phyloP scores from a whole-genome alignment of 768 basidiomycete genomes.

The Suillus decipiens region DNA sequence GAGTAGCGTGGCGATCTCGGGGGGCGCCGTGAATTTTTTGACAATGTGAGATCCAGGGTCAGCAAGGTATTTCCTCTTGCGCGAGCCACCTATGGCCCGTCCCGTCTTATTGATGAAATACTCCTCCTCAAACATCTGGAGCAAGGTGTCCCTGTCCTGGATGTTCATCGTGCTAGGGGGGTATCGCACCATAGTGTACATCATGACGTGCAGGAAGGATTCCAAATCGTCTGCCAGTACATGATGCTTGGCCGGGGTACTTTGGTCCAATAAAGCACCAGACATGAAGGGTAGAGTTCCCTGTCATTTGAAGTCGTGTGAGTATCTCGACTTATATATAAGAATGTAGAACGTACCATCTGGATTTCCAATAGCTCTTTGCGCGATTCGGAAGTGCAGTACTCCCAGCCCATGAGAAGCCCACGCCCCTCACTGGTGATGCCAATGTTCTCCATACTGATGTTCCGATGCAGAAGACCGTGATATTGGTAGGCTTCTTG shows the following conservation, averaged over 20 bases:
- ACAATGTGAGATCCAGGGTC: background rate
- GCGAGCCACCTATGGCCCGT: background rate
- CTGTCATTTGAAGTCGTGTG: background rate
- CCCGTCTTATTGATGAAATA: background rate
- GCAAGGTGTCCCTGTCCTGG: background rate
- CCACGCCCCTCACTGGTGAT: slow-evolving; percentile 16
- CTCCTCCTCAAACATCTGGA: background rate
- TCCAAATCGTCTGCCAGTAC: slow-evolving; percentile 11
- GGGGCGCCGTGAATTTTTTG: background rate
- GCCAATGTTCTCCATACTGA: slow-evolving; percentile 26
- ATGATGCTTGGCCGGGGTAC: slow-evolving; percentile 7
- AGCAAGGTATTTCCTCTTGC: background rate
- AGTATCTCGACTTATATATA: background rate
- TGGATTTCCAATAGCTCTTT: background rate
- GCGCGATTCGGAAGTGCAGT: background rate
- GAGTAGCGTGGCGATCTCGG: background rate
- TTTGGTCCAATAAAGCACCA: slow-evolving; percentile 11
- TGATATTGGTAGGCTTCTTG: slow-evolving; percentile 15
- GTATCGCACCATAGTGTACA: slow-evolving; percentile 19
- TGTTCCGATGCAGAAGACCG: slow-evolving; percentile 26
- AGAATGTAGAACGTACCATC: background rate
- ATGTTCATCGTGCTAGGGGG: slow-evolving; percentile 12
- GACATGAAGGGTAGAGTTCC: slow-evolving; percentile 24
- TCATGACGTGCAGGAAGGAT: slow-evolving; percentile 12
- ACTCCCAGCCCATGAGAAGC: slow-evolving; percentile 29